These are phyloP conservation scores for Lumnitzera racemosa DNA, from an alignment of 345 rosid genomes.

Conservation along the genomic window DNA sequence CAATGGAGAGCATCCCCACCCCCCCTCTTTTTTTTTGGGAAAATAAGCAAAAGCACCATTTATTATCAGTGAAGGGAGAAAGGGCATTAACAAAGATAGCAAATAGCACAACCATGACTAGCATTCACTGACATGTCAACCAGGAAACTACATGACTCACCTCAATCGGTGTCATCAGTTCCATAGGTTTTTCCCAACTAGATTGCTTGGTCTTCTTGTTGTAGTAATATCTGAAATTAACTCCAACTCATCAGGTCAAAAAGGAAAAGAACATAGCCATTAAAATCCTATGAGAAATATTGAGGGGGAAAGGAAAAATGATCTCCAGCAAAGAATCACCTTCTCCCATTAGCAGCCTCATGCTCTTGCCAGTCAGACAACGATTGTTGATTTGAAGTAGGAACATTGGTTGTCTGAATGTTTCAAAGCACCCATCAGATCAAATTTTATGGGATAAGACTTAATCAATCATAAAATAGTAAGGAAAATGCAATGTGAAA, in stretches of 20 bases:
- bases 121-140: conserved; percentile 2
- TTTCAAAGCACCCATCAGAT: too few species aligned
- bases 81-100: conserved; percentile 6
- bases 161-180: conserved; percentile 96
- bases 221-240: conserved; percentile 70
- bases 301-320: background rate
- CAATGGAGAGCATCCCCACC: too few species aligned
- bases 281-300: background rate
- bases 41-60: too few species aligned
- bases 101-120: too few species aligned
- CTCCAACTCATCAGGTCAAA: background rate
- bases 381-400: conserved; percentile 32
- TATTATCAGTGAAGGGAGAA: conserved; percentile 1
- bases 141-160: conserved; percentile 30
- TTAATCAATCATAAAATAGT: too few species aligned
- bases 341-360: conserved; percentile 77
- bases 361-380: conserved; percentile 96
- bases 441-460: too few species aligned
- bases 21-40: too few species aligned
- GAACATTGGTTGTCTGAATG: conserved; percentile 27
- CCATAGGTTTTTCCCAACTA: conserved; percentile 96
- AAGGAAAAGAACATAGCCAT: too few species aligned
- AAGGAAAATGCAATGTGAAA: too few species aligned
- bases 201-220: conserved; percentile 92
- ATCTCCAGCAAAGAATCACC: conserved; percentile 34